A percentile compares a stretch with the other conserved stretches of the same genome.
Conservation (phyloP, 345 rosid genomes). For the Euphorbia pulcherrima region DNA sequence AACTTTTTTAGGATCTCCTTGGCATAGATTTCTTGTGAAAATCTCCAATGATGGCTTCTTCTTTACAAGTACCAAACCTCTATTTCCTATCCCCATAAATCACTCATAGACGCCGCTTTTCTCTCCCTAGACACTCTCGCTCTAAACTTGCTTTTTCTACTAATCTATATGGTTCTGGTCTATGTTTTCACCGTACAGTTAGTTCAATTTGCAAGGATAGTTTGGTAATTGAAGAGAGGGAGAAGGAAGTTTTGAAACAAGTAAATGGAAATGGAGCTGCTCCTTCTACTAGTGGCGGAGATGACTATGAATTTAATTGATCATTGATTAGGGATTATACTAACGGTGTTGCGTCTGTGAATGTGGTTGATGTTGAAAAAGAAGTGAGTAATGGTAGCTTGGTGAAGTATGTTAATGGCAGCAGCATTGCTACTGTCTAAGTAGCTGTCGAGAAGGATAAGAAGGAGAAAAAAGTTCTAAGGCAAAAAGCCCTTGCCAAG, state of each 20-base stretch:
- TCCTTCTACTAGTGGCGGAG: slow-evolving; percentile 18
- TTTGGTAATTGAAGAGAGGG: slow-evolving; percentile 52
- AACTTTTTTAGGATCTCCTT: too few relatives aligned
- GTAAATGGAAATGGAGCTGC: slow-evolving; percentile 40
- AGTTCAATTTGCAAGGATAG: slow-evolving; percentile 45
- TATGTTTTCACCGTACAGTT: slow-evolving; percentile 30
- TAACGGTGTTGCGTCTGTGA: slow-evolving; percentile 29
- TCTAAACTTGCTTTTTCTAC: slow-evolving; percentile 26
- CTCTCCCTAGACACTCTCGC: slow-evolving; percentile 24
- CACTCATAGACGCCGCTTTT: slow-evolving; percentile 21
- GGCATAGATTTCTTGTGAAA: too few relatives aligned
- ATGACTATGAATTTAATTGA: slow-evolving; percentile 23
- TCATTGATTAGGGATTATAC: slow-evolving; percentile 15
- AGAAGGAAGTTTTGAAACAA: slow-evolving; percentile 30
- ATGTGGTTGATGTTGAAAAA: slow-evolving; percentile 14
- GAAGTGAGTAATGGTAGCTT: slow-evolving; percentile 49
- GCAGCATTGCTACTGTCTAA: slow-evolving; percentile 18
- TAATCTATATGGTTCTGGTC: slow-evolving; percentile 8
- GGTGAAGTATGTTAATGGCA: slow-evolving; percentile 57
- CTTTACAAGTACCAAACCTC: slow-evolving; percentile 15
- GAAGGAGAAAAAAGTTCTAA: slow-evolving; percentile 51
- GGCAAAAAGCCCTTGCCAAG: slow-evolving; percentile 75
- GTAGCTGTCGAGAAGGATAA: too few relatives aligned
- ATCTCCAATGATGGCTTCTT: slow-evolving; percentile 40
- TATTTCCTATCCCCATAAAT: slow-evolving; percentile 24